These are phyloP conservation scores for Gaeumannomyces sp. DNA, from an alignment of 2,329 filamentous ascomycete genomes.

Conservation along the genomic window DNA sequence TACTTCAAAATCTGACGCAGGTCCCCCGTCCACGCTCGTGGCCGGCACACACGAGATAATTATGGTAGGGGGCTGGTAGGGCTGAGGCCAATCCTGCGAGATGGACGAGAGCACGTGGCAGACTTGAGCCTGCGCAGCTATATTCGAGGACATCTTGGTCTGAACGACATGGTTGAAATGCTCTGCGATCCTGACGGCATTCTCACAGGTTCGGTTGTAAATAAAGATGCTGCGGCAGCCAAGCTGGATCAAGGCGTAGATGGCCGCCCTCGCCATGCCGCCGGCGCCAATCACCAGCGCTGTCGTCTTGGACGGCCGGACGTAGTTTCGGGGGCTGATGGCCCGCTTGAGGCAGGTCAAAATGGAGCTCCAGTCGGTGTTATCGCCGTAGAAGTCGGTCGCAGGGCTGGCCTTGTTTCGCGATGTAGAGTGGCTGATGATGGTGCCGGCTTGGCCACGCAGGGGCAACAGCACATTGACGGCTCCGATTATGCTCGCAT, in stretches of 20 bases:
- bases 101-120: slow-evolving; percentile 52
- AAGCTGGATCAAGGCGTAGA: slow-evolving; percentile 67
- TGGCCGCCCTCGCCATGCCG: slow-evolving; percentile 68
- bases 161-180: slow-evolving; percentile 57
- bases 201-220: slow-evolving; percentile 58
- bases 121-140: slow-evolving; percentile 23
- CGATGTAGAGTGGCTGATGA: slow-evolving; percentile 50
- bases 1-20: slow-evolving; percentile 63
- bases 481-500: slow-evolving; percentile 65
- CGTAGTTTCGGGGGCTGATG: slow-evolving; percentile 60
- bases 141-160: slow-evolving; percentile 18
- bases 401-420: slow-evolving; percentile 56
- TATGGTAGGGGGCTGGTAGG: slow-evolving; percentile 59
- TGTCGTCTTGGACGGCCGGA: slow-evolving; percentile 46
- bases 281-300: slow-evolving; percentile 56
- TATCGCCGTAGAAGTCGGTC: slow-evolving; percentile 56
- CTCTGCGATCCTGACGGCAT: slow-evolving; percentile 54
- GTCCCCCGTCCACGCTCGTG: slow-evolving; percentile 51
- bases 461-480: slow-evolving; percentile 67
- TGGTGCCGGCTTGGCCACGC: slow-evolving; percentile 41
- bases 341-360: slow-evolving; percentile 56
- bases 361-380: slow-evolving; percentile 35
- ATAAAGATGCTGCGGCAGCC: slow-evolving; percentile 69
- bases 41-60: slow-evolving; percentile 68
- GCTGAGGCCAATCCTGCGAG: slow-evolving; percentile 56